Evolutionary conservation across 2,329 filamentous ascomycete species (phyloP).

Genomic region (Akanthomyces muscarius): DNA sequence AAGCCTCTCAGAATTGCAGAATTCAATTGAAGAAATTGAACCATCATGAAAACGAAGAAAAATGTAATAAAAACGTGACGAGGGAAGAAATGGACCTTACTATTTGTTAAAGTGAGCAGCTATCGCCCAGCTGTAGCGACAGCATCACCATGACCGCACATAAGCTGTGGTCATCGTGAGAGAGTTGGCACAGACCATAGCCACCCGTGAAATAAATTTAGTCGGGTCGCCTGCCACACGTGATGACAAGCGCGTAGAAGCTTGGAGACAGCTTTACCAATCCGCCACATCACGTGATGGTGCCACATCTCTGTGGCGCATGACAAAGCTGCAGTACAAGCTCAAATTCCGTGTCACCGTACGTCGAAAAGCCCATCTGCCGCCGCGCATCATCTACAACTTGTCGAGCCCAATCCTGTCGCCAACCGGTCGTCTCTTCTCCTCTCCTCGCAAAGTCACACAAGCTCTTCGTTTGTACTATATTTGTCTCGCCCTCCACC

Average conservation of each 20-base stretch:
- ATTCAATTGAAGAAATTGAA: conserved; percentile 38
- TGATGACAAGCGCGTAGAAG: neutral
- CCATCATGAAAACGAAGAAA: conserved; percentile 29
- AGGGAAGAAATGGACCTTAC: neutral
- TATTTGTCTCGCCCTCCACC: neutral
- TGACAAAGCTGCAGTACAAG: neutral
- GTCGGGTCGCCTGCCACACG: neutral
- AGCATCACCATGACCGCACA: no score
- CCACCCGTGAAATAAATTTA: neutral
- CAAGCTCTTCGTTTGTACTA: no score
- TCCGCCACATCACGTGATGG: conserved; percentile 11
- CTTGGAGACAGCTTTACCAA: conserved; percentile 1
- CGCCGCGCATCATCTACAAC: neutral
- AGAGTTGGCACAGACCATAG: neutral
- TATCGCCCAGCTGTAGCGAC: neutral
- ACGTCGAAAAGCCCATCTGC: neutral
- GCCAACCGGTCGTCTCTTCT: neutral
- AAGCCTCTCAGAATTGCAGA: conserved; percentile 48
- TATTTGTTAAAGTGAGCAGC: no score
- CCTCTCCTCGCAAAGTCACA: neutral
- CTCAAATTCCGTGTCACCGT: conserved; percentile 5
- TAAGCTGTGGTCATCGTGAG: no score
- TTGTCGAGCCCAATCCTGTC: neutral
- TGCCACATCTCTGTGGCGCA: conserved; percentile 13
- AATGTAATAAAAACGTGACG: neutral